Percentiles rank a stretch among this genome's conserved stretches.
Evolutionary conservation across 306 rosid genomes (phyloP).

Genomic region (Nissolia schottii): DNA sequence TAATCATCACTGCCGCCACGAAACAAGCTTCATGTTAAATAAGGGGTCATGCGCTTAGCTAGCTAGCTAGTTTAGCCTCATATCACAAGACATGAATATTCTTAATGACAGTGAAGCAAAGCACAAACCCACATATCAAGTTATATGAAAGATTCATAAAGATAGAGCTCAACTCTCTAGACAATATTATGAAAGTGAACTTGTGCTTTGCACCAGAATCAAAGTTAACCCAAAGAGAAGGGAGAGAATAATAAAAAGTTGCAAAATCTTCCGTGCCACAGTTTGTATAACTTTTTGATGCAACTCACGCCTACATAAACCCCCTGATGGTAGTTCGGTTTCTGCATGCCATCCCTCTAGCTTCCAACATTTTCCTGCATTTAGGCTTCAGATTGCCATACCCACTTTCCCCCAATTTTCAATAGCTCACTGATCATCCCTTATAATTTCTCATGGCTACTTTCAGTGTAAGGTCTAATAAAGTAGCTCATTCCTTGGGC

Average conservation of each 20-base stretch:
- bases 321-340: constrained; percentile 32
- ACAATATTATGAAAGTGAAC: constrained; percentile 40
- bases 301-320: constrained; percentile 63
- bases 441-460: constrained; percentile 56
- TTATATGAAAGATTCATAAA: constrained; percentile 39
- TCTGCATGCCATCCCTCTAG: constrained; percentile 30
- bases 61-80: constrained; percentile 30
- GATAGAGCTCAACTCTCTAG: constrained; percentile 7
- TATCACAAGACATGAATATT: constrained; percentile 80
- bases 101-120: constrained; percentile 59
- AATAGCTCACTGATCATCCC: neutral
- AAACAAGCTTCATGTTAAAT: neutral
- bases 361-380: constrained; percentile 15
- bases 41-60: neutral
- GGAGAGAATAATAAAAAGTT: constrained; percentile 55
- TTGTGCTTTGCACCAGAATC: constrained; percentile 70
- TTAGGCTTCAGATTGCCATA: neutral
- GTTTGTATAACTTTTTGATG: constrained; percentile 28
- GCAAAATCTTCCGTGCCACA: constrained; percentile 55
- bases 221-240: constrained; percentile 50
- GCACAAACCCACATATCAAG: constrained; percentile 66
- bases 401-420: neutral
- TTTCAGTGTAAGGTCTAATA: constrained; percentile 17
- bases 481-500: constrained; percentile 33
- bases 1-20: constrained; percentile 3